These are phyloP conservation scores for Tolypocladium capitatum DNA, from an alignment of 2,329 filamentous ascomycete genomes.

Conservation along the genomic window DNA sequence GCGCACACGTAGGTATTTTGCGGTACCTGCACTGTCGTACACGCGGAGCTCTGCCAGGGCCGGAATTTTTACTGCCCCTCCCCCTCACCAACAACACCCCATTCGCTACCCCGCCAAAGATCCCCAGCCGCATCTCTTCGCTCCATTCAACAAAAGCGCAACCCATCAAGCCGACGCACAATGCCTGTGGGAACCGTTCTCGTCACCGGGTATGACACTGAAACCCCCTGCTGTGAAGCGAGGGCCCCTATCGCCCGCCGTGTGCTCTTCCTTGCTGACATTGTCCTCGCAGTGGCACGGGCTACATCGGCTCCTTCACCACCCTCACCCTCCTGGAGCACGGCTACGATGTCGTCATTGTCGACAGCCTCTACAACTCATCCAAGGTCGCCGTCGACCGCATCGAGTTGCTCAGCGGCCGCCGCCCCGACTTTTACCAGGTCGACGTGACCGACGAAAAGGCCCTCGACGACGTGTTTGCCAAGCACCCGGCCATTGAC, in stretches of 20 bases:
- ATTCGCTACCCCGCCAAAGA: background rate
- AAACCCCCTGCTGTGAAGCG: background rate
- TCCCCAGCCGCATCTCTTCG: background rate
- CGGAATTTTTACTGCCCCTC: background rate
- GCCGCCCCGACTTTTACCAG: conserved; percentile 73
- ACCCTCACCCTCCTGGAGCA: conserved; percentile 81
- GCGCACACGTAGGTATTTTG: background rate
- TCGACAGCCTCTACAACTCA: conserved; percentile 96
- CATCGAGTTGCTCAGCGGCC: conserved; percentile 86
- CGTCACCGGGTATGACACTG: conserved; percentile 61
- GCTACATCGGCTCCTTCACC: conserved; percentile 98
- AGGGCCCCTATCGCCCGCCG: background rate
- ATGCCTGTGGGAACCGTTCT: conserved; percentile 84
- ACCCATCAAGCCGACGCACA: conserved; percentile 9
- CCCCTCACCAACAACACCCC: background rate
- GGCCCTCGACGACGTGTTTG: conserved; percentile 75
- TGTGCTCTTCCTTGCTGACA: background rate
- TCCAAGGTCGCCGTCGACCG: conserved; percentile 83
- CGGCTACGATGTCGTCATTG: conserved; percentile 91
- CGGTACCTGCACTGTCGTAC: background rate
- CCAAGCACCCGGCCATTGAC: conserved; percentile 83
- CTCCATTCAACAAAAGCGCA: background rate
- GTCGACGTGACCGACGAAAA: conserved; percentile 79
- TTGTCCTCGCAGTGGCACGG: conserved; percentile 63
- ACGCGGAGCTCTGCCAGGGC: background rate